Base-by-base conservation (phyloP, 2,329 filamentous ascomycete species). In the Ceratocystis destructans region DNA sequence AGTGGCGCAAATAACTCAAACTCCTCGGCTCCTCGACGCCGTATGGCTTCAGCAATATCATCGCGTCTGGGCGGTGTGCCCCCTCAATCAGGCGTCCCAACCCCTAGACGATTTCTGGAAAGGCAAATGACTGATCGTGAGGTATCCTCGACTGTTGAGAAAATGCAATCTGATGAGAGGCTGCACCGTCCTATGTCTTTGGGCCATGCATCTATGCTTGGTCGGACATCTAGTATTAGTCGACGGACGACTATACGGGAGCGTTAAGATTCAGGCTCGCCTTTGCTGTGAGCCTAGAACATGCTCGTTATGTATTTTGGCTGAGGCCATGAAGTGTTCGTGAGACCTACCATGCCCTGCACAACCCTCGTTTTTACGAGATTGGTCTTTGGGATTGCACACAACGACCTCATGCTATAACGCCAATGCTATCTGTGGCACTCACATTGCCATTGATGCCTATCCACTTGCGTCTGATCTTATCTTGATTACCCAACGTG, bases 21-120 rank as follows among this genome's bases (percentile, higher is more conserved):
- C 20, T 75, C 74, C 2, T 77, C 79, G 28, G 79, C 80, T 1
- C 77, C 77, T 12, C 81, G 82, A 5, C 78, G 82, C 55, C 79
- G 83, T 63, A 75, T 84, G 62, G 77, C 77, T 17, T 77, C 80
- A 6, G 79, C 82, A 0, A 78, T 81, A 55, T 70, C 71, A 66
- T 79, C 79, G 63, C 78, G 82, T 31, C 71, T 83, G 7, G 74
- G 62, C 76, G 33, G 55, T 45, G 65, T 63, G 55, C 61, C 63
- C 20, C 65, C 64, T 46, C 66, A 66, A 61, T 59, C 67, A 25
- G 68, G 20, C 25, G 65, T 45, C 53, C 68, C 57, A 61, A 69
- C 31, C 61, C 67, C 22, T 20, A 62, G 45, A 65, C 66, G 53
- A 31, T 62, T 53, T 57, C 31, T 66, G 15, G 68, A 65, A 10